These are phyloP conservation scores for Yarrowia alimentaria DNA, from an alignment of 805 yeast genomes.

Conservation along the genomic window DNA sequence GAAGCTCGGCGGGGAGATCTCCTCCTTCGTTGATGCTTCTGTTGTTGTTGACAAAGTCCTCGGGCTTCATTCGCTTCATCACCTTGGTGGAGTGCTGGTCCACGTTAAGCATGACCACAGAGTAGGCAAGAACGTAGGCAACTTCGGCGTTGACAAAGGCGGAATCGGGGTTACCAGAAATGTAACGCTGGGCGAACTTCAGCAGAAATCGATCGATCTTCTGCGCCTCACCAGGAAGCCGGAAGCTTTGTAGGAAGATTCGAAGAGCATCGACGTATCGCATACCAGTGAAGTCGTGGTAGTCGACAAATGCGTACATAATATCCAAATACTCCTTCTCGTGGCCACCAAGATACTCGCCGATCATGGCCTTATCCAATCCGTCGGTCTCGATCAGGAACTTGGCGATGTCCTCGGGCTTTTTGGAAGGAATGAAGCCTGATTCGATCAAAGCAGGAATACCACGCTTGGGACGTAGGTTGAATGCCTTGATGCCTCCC, in stretches of 20 bases:
- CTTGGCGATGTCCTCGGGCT: slow-evolving; percentile 68
- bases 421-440: slow-evolving; percentile 59
- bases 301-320: slow-evolving; percentile 92
- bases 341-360: slow-evolving; percentile 91
- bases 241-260: slow-evolving; percentile 75
- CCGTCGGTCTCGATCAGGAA: slow-evolving; percentile 70
- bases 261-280: slow-evolving; percentile 86
- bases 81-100: slow-evolving; percentile 90
- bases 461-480: slow-evolving; percentile 82
- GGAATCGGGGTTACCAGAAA: slow-evolving; percentile 76
- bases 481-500: slow-evolving; percentile 76
- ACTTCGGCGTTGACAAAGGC: slow-evolving; percentile 90
- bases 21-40: slow-evolving; percentile 89
- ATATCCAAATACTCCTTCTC: slow-evolving; percentile 70
- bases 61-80: slow-evolving; percentile 80
- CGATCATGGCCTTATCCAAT: slow-evolving; percentile 77
- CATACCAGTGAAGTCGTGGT: slow-evolving; percentile 68
- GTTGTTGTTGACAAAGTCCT: slow-evolving; percentile 83
- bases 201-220: slow-evolving; percentile 95
- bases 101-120: slow-evolving; percentile 89
- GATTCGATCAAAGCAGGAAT: slow-evolving; percentile 57
- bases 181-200: slow-evolving; percentile 91
- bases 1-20: slow-evolving; percentile 72
- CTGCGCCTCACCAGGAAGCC: slow-evolving; percentile 98
- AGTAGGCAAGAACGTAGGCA: slow-evolving; percentile 87